Evolutionary conservation across 768 basidiomycete species (phyloP).

Genomic region (Hydnomerulius pinastri): DNA sequence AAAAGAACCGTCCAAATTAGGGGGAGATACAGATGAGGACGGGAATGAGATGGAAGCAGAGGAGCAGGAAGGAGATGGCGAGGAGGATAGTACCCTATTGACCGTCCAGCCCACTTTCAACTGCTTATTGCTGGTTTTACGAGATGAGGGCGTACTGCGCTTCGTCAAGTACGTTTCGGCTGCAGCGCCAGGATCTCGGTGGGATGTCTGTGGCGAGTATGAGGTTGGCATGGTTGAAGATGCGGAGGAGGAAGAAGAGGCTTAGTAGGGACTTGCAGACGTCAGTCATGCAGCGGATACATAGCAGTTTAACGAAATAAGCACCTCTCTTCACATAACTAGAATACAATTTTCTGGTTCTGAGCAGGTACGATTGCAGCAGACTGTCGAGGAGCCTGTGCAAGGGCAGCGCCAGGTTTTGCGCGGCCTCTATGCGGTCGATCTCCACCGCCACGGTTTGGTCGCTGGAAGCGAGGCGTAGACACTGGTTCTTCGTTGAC

Average conservation of each 20-base stretch:
- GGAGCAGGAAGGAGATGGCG: constrained; percentile 47
- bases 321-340: constrained; percentile 12
- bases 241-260: constrained; percentile 38
- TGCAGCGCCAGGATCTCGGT: constrained; percentile 85
- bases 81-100: constrained; percentile 78
- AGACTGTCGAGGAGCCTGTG: constrained; percentile 73
- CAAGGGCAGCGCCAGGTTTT: constrained; percentile 80
- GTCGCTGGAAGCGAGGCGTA: constrained; percentile 5
- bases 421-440: constrained; percentile 42
- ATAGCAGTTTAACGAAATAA: not conserved
- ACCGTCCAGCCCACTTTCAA: constrained; percentile 92
- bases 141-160: constrained; percentile 90
- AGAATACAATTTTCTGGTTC: constrained; percentile 76
- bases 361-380: constrained; percentile 66
- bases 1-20: constrained; percentile 16
- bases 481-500: not conserved
- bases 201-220: constrained; percentile 93
- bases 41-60: constrained; percentile 11
- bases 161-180: constrained; percentile 96
- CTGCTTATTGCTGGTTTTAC: constrained; percentile 80
- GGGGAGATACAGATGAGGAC: constrained; percentile 13
- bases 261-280: constrained; percentile 2
- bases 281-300: not conserved
- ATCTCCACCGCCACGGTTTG: constrained; percentile 13
- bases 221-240: constrained; percentile 82